Base-by-base conservation (phyloP, 345 rosid species). In the Mangifera indica region DNA sequence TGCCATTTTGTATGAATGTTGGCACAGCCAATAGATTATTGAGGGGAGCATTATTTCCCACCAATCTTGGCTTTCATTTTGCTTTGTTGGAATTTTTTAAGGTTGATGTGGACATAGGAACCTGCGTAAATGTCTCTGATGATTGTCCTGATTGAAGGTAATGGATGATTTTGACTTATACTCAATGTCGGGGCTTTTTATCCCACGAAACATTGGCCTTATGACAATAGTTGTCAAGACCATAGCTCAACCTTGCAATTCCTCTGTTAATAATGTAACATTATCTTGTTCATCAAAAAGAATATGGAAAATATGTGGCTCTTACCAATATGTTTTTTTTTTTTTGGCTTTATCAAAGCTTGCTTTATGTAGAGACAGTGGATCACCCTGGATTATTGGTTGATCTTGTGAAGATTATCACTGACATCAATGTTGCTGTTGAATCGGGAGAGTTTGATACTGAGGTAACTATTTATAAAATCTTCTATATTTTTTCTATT, bases 381-480 rank as follows among this genome's bases (percentile, higher is more conserved):
- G 99, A 95, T 79, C 93, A 93, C 48, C 98, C 99, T 5, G 99
- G 99, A 60, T 85, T 95, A 40, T 75, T 95, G 77, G 93, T 95
- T 60, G 99, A 95, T 78, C 88, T 95, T 64, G 97, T 95, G 54
- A 92, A 86, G 85, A 86, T 73, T 70, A 78, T 90, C 65, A 78
- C 96, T 18, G 99, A 95, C 76, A 91, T 92, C 66, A 89, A 82
- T 69, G 53, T 95, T 4, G 81, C 89, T 37, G 97, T 95, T 9
- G 97, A 89, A 72, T 95, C 99, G 4, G 99, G 98, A 81, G 99
- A 95, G 83, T 92, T 95, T 70, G 97, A 95, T 74, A 95, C 99
- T 5, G 99, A 95, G 98, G 99, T 91, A 59, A 69, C 45, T 20
- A 14, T 10, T 61, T 22, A 29, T 15, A 26, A 22, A 2, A 18